phyloP scores from a whole-genome alignment of 768 basidiomycete species.

The Suillus fuscotomentosus region DNA sequence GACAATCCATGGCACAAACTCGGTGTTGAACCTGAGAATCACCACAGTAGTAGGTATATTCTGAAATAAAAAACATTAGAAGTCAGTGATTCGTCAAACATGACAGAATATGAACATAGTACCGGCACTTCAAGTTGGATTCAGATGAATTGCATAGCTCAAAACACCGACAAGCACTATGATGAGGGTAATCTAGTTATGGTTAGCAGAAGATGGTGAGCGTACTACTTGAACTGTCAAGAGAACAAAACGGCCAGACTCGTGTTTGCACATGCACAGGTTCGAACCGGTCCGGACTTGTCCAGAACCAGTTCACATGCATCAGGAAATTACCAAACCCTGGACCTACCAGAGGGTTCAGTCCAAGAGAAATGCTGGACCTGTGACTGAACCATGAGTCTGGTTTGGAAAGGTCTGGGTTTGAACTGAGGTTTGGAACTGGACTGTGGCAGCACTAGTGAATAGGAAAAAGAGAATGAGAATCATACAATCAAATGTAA shows the following conservation, averaged over 20 bases:
- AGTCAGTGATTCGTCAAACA: neutral
- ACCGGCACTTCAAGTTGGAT: neutral
- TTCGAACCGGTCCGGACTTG: too few relatives aligned
- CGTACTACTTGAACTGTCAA: neutral
- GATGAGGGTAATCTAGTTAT: neutral
- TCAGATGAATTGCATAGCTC: neutral
- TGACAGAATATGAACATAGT: neutral
- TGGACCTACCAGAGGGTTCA: too few relatives aligned
- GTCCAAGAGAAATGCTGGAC: too few relatives aligned
- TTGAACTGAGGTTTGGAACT: too few relatives aligned
- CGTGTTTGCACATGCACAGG: neutral
- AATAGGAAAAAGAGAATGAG: too few relatives aligned
- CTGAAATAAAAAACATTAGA: neutral
- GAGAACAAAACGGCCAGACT: neutral
- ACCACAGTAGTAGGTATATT: neutral
- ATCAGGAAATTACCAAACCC: too few relatives aligned
- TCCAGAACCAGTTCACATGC: too few relatives aligned
- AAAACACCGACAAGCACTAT: neutral
- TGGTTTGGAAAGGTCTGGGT: too few relatives aligned
- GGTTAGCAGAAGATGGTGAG: neutral
- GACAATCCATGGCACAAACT: neutral
- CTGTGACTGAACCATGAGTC: too few relatives aligned
- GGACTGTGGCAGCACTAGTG: too few relatives aligned
- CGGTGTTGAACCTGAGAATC: neutral
- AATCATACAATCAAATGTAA: too few relatives aligned